These are phyloP conservation scores for Leccinum fibrillosum DNA, from an alignment of 768 basidiomycete genomes.

Conservation along the genomic window DNA sequence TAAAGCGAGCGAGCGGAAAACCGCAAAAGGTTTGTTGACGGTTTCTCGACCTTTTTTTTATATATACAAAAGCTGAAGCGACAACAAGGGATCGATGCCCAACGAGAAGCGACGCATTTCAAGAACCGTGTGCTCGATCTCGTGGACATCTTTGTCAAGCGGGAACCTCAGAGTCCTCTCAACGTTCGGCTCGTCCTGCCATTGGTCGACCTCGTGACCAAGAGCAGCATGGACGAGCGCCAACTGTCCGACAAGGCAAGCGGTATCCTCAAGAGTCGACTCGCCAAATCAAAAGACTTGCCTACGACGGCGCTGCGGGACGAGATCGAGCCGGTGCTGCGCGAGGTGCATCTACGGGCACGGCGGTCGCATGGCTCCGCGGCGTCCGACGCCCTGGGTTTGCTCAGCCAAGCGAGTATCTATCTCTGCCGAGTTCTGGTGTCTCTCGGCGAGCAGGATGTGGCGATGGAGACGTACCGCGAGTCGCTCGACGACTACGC, in stretches of 20 bases:
- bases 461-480: conserved; percentile 54
- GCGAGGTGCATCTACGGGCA: conserved; percentile 69
- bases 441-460: conserved; percentile 35
- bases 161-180: conserved; percentile 70
- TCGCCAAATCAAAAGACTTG: conserved; percentile 71
- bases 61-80: not conserved
- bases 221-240: conserved; percentile 69
- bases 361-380: conserved; percentile 59
- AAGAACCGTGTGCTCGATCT: conserved; percentile 95
- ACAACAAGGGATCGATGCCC: conserved; percentile 55
- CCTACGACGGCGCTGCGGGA: conserved; percentile 35
- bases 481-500: conserved; percentile 72
- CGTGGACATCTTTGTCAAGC: conserved; percentile 80
- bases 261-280: conserved; percentile 69
- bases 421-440: conserved; percentile 60
- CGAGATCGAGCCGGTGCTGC: conserved; percentile 45
- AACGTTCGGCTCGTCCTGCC: conserved; percentile 68
- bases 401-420: conserved; percentile 66
- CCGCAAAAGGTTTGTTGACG: conserved; percentile 55
- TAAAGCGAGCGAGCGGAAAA: conserved; percentile 56
- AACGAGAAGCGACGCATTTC: conserved; percentile 92
- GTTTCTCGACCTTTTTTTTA: not conserved
- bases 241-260: conserved; percentile 88
- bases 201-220: conserved; percentile 69
- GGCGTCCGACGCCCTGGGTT: conserved; percentile 56